Base-by-base conservation (phyloP, 2,329 filamentous ascomycete genomes). In the Phyllosticta citribraziliensis region DNA sequence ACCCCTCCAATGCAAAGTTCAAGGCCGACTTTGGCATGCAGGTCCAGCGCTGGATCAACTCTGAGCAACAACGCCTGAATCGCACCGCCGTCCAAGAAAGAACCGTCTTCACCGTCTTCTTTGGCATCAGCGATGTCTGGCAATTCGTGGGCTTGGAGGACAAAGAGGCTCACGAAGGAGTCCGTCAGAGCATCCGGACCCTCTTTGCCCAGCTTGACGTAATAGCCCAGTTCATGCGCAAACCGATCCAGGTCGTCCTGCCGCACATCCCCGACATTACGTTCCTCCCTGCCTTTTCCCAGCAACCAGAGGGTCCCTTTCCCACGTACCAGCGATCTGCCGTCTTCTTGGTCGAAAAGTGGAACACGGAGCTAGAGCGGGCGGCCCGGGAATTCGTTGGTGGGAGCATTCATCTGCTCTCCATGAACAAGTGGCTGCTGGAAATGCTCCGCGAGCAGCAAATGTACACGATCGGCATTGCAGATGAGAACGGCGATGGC, bases 81-180 rank as follows among this genome's bases (percentile, higher is more conserved):
- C 64, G 69, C 50, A 62, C 64, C 19, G 64, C 63, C 56, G 57
- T 63, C 12, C 66, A 71, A 33, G 66, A 71, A 56, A 68, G 67
- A 67, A 73, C 69, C 24, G 58, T 73, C 35, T 74, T 74, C 62
- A 72, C 72, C 10, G 67, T 75, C 17, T 70, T 70, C 50, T 73
- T 75, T 56, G 72, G 73, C 14, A 65, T 71, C 20, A 73, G 70
- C 69, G 73, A 75, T 56, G 61, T 75, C 24, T 64, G 72, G 64
- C 68, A 71, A 55, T 74, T 70, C 58, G 67, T 69, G 2, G 54
- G 60, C 2, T 60, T 73, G 55, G 68, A 71, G 11, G 66, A 68
- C 50, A 64, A 68, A 27, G 64, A 63, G 10, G 71, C 69, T 3
- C 64, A 70, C 57, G 65, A 65, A 27, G 70, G 70, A 4, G 69